Evolutionary conservation across 352 stramenopile species (phyloP).

Genomic region (Pythium apleroticum): DNA sequence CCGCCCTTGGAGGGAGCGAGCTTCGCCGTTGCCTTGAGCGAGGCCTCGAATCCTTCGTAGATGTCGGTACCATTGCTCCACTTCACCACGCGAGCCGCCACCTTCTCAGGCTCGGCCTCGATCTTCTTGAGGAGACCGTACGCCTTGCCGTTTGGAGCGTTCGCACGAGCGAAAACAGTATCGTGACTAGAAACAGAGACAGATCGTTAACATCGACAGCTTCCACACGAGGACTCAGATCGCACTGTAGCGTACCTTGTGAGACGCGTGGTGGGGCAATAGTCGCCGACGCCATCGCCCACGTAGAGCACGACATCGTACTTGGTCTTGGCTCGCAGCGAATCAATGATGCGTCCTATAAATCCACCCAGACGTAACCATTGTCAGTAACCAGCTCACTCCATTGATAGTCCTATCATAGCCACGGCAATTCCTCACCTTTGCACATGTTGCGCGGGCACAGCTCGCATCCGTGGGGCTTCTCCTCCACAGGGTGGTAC

Average conservation of each 20-base stretch:
- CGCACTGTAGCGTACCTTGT: conserved; percentile 15
- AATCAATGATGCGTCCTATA: conserved; percentile 24
- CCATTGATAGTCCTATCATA: too few species aligned
- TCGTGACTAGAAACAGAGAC: conserved; percentile 7
- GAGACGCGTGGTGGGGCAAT: conserved; percentile 25
- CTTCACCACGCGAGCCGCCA: conserved; percentile 38
- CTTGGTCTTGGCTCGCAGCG: conserved; percentile 15
- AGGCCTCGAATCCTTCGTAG: conserved; percentile 20
- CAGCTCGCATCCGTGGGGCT: conserved; percentile 26
- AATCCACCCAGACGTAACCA: background rate
- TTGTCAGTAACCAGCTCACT: background rate
- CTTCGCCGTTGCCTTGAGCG: conserved; percentile 4
- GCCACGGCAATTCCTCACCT: too few species aligned
- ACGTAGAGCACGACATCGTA: conserved; percentile 30
- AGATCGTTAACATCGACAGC: background rate
- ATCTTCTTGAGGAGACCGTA: conserved; percentile 44
- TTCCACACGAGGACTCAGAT: background rate
- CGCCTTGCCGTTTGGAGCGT: conserved; percentile 26
- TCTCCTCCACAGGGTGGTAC: conserved; percentile 14
- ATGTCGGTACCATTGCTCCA: conserved; percentile 62
- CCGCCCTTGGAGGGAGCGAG: background rate
- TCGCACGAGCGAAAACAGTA: conserved; percentile 45
- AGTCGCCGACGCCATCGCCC: conserved; percentile 32
- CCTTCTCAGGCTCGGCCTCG: conserved; percentile 29
- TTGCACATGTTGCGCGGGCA: conserved; percentile 38